phyloP scores from a whole-genome alignment of 2,329 filamentous ascomycete genomes.

The Aspergillus cejpii region DNA sequence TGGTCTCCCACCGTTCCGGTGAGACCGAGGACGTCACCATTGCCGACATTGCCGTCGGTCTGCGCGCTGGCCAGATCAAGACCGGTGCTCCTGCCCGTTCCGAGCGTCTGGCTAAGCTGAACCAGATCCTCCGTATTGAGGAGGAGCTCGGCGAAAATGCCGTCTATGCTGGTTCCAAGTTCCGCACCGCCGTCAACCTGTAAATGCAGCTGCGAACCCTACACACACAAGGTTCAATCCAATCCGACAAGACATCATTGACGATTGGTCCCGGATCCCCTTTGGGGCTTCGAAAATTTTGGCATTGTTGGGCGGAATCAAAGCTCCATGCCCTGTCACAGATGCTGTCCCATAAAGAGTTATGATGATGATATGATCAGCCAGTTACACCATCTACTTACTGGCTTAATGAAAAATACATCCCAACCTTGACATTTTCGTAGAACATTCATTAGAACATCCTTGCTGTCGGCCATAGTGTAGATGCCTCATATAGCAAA shows the following conservation, averaged over 20 bases:
- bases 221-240: constrained; percentile 1
- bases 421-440: background rate
- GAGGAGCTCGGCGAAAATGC: constrained; percentile 93
- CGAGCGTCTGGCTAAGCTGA: constrained; percentile 98
- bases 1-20: constrained; percentile 98
- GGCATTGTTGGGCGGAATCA: constrained; percentile 5
- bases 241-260: constrained; percentile 1
- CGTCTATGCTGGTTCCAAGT: constrained; percentile 83
- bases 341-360: constrained; percentile 14
- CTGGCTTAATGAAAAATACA: constrained; percentile 20
- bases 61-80: constrained; percentile 97
- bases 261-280: constrained; percentile 8
- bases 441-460: background rate
- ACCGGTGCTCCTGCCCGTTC: constrained; percentile 92
- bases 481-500: too few species aligned
- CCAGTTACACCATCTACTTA: constrained; percentile 18
- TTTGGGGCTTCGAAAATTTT: constrained; percentile 1
- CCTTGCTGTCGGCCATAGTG: too few species aligned
- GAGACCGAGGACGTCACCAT: constrained; percentile 99
- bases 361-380: constrained; percentile 24
- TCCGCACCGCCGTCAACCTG: constrained; percentile 84
- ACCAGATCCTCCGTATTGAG: constrained; percentile 99
- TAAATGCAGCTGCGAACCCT: constrained; percentile 46
- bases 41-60: constrained; percentile 93
- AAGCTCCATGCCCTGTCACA: constrained; percentile 4